Conservation (phyloP, 1,139 yeast genomes). For the Nakaseomyces sp. region DNA sequence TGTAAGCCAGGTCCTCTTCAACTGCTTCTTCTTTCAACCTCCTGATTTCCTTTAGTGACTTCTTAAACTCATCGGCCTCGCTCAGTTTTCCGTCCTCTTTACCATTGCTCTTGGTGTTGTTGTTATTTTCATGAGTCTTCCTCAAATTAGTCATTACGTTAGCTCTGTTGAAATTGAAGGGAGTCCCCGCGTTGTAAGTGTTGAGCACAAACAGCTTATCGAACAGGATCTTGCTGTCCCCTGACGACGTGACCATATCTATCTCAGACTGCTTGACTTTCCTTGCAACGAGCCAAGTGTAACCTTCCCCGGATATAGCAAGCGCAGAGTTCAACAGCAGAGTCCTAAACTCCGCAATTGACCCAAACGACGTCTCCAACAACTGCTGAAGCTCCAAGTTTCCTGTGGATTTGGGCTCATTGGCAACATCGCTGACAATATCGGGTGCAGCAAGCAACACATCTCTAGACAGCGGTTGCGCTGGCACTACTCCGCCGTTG, state of each 20-base stretch:
- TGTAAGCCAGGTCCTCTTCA: conserved; percentile 30
- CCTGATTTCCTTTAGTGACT: conserved; percentile 4
- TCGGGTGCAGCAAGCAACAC: conserved; percentile 42
- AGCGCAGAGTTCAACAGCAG: conserved; percentile 52
- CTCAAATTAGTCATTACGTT: conserved; percentile 22
- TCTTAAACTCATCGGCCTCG: conserved; percentile 6
- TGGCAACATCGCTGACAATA: conserved; percentile 26
- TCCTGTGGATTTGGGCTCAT: conserved; percentile 33
- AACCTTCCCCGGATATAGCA: conserved; percentile 67
- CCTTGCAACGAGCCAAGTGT: conserved; percentile 65
- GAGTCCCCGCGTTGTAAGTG: conserved; percentile 69
- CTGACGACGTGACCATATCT: conserved; percentile 15
- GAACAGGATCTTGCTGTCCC: conserved; percentile 26
- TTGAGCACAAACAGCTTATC: conserved; percentile 53
- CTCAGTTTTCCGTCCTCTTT: background rate
- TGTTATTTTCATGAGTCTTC: conserved; percentile 3
- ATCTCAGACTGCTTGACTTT: conserved; percentile 26
- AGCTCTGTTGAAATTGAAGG: conserved; percentile 35
- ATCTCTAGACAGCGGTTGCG: conserved; percentile 9
- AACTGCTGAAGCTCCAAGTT: conserved; percentile 33
- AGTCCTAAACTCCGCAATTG: conserved; percentile 57
- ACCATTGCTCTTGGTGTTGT: background rate
- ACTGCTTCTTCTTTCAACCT: conserved; percentile 6
- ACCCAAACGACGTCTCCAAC: conserved; percentile 55
- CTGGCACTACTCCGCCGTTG: conserved; percentile 7